These are phyloP conservation scores for Houttuynia cordata DNA, from an alignment of 164 flowering plant genomes.

Conservation along the genomic window DNA sequence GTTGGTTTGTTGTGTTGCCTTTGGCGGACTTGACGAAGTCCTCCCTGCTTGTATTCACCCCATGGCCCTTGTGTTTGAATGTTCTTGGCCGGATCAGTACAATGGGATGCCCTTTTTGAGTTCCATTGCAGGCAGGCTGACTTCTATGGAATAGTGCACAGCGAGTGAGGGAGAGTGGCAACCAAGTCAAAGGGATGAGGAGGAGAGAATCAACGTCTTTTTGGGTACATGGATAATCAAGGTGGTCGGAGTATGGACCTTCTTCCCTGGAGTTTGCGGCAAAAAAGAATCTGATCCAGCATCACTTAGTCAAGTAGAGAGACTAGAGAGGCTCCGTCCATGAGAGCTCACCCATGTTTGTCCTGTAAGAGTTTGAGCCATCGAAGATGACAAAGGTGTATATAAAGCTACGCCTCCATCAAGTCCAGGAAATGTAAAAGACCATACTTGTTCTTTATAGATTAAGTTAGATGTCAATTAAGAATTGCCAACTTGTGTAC, in stretches of 20 bases:
- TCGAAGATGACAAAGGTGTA: conserved; percentile 1
- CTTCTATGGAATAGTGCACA: not conserved
- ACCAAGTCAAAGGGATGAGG: not conserved
- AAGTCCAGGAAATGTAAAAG: not conserved
- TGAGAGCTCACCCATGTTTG: conserved; percentile 2
- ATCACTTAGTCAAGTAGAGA: no score
- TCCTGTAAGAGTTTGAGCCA: not conserved
- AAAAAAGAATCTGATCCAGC: no score
- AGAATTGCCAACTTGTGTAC: no score
- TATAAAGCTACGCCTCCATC: not conserved
- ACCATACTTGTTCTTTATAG: no score
- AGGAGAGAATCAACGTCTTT: not conserved
- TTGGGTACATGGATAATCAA: not conserved
- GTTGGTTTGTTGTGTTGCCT: not conserved
- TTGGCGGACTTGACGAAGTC: not conserved
- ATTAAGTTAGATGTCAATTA: not conserved
- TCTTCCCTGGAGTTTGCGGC: no score
- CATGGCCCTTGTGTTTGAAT: not conserved
- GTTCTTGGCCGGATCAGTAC: not conserved
- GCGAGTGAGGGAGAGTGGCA: not conserved
- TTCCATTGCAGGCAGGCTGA: not conserved
- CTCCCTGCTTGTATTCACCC: not conserved
- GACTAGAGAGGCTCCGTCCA: no score
- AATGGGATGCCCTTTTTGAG: not conserved
- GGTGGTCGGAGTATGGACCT: no score